phyloP scores from a whole-genome alignment of 192 early-diverging fungal species.

The Backusella tarrabulga region DNA sequence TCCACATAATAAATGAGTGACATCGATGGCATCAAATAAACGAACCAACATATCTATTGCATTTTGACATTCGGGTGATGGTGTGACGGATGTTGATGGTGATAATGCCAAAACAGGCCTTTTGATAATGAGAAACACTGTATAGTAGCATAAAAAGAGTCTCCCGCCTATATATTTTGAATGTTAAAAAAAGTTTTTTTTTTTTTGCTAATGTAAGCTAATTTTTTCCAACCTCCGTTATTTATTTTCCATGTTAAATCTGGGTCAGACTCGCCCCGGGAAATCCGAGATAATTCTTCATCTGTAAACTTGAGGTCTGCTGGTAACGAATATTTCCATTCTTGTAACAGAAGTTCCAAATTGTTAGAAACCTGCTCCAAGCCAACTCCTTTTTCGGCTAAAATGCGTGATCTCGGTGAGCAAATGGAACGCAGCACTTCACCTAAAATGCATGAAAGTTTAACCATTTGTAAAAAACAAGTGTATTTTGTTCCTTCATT shows the following conservation, averaged over 20 bases:
- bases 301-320: slow-evolving; percentile 11
- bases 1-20: slow-evolving; percentile 5
- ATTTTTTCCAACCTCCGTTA: slow-evolving; percentile 6
- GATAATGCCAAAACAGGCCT: neutral
- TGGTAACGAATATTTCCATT: slow-evolving; percentile 25
- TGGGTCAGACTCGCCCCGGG: neutral
- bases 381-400: slow-evolving; percentile 5
- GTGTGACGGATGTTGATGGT: neutral
- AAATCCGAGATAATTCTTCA: slow-evolving; percentile 13
- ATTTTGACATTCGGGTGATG: neutral
- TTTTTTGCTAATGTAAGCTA: too few species aligned
- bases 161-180: neutral
- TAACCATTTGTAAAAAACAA: slow-evolving; percentile 13
- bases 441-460: slow-evolving; percentile 26
- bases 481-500: slow-evolving; percentile 11
- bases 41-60: neutral
- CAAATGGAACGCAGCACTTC: slow-evolving; percentile 26
- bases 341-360: slow-evolving; percentile 7
- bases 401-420: slow-evolving; percentile 18
- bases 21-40: neutral
- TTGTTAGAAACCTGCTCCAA: slow-evolving; percentile 5
- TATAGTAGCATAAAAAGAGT: neutral
- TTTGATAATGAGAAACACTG: neutral
- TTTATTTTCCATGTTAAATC: slow-evolving; percentile 5
- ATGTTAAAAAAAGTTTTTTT: too few species aligned